These are phyloP conservation scores for Claviceps purpurea DNA, from an alignment of 2,329 filamentous ascomycete genomes.

Conservation along the genomic window DNA sequence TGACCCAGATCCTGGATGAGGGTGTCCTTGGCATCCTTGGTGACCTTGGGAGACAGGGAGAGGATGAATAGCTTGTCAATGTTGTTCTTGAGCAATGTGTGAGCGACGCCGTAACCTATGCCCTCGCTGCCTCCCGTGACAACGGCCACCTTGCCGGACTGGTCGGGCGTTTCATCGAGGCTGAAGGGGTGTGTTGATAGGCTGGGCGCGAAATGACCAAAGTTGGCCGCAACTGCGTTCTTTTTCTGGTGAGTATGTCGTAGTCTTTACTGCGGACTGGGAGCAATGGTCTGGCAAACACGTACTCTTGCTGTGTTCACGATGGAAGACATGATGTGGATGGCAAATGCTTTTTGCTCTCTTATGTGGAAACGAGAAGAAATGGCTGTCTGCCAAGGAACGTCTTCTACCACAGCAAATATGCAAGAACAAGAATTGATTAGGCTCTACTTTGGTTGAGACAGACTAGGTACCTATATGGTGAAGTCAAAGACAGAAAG, in stretches of 20 bases:
- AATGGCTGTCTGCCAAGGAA: not conserved
- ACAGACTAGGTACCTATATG: no score
- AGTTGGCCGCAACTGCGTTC: not conserved
- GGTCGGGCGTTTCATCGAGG: conserved; percentile 1
- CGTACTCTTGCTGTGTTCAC: not conserved
- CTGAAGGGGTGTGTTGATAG: not conserved
- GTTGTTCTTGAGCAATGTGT: not conserved
- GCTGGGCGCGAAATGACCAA: not conserved
- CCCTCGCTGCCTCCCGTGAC: not conserved
- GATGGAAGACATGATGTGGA: not conserved
- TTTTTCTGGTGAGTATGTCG: not conserved
- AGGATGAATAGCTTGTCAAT: not conserved
- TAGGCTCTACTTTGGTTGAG: not conserved
- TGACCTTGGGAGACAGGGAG: not conserved
- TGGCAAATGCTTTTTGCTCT: not conserved
- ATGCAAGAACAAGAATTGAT: not conserved
- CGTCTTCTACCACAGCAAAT: no score
- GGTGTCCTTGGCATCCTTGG: not conserved
- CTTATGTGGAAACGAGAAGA: no score
- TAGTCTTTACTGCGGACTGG: not conserved
- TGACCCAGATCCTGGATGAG: not conserved
- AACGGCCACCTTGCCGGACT: conserved; percentile 1
- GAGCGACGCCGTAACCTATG: not conserved
- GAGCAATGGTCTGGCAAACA: not conserved
- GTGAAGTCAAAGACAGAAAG: no score